A percentile compares a stretch with the other conserved stretches of the same genome.
Evolutionary conservation across 1,284 basidiomycete genomes (phyloP).

Genomic region (Paramarasmius palmivorus): DNA sequence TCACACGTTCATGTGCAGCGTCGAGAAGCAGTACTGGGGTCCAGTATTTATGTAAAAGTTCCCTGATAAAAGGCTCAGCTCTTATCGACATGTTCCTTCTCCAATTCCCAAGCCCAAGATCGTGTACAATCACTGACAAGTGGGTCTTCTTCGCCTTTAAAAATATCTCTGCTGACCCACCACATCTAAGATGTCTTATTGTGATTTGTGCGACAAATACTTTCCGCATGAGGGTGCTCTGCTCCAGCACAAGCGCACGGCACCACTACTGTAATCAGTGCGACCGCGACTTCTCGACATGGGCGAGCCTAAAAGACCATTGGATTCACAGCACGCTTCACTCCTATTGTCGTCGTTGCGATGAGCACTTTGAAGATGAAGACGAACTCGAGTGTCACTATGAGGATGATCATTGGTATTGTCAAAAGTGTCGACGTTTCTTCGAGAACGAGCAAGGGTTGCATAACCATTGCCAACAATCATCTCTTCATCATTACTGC

Average conservation of each 20-base stretch:
- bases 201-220: slow-evolving; percentile 31
- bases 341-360: slow-evolving; percentile 46
- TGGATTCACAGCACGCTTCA: slow-evolving; percentile 38
- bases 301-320: slow-evolving; percentile 34
- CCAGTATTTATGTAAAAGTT: no score
- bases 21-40: no score
- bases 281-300: slow-evolving; percentile 33
- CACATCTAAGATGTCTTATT: slow-evolving; percentile 20
- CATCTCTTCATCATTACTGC: slow-evolving; percentile 46
- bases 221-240: slow-evolving; percentile 27
- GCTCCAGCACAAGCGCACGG: slow-evolving; percentile 24
- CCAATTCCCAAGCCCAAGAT: no score
- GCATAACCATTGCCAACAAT: slow-evolving; percentile 48
- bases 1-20: no score
- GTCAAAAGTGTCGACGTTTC: slow-evolving; percentile 36
- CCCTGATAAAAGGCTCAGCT: no score
- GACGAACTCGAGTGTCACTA: slow-evolving; percentile 33
- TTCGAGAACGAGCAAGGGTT: slow-evolving; percentile 39
- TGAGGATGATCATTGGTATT: slow-evolving; percentile 38
- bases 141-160: no score
- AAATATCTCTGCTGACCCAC: no score
- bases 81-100: no score
- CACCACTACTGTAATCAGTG: slow-evolving; percentile 37
- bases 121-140: no score
- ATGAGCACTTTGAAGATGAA: slow-evolving; percentile 30